Evolutionary conservation across 768 basidiomycete genomes (phyloP), one percentile per base, ranked within the genome.

Genomic region (Leccinum incarnatum): DNA sequence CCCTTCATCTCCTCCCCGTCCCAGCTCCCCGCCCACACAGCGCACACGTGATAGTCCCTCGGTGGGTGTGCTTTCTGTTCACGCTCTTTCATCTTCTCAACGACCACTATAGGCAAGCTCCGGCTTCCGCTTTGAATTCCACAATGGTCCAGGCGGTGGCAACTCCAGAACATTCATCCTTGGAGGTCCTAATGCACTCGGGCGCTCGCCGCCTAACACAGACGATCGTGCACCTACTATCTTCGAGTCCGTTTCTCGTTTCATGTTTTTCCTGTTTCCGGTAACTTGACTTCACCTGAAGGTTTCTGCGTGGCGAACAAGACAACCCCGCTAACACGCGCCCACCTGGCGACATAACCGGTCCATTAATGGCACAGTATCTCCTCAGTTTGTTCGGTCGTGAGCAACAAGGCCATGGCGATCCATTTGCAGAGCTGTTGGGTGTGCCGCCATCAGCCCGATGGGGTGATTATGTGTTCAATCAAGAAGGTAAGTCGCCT

Each of bases 381-480:
- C 75, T 92, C 2, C 77, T 89, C 70, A 76, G 86, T 3, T 70
- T 91, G 58, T 76, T 91, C 46, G 71, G 49, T 60, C 73, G 65
- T 53, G 72, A 78, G 30, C 64, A 46, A 54, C 68, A 54, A 21
- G 66, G 61, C 12, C 63, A 52, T 34, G 77, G 78, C 29, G 81
- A 82, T 57, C 77, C 79, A 11, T 67, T 81, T 55, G 57, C 73
- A 27, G 78, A 78, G 14, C 52, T 83, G 42, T 74, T 85, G 40
- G 77, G 75, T 9, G 70, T 69, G 29, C 76, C 81, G 4, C 77
- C 80, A 56, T 75, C 74, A 34, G 87, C 89, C 1, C 77, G 84
- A 66, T 83, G 87, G 82, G 95, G 95, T 3, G 95, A 97, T 71
- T 97, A 96, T 76, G 95, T 91, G 5, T 90, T 93, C 66, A 91